Conservation (phyloP, 768 basidiomycete species). For the Mycena belliarum region DNA sequence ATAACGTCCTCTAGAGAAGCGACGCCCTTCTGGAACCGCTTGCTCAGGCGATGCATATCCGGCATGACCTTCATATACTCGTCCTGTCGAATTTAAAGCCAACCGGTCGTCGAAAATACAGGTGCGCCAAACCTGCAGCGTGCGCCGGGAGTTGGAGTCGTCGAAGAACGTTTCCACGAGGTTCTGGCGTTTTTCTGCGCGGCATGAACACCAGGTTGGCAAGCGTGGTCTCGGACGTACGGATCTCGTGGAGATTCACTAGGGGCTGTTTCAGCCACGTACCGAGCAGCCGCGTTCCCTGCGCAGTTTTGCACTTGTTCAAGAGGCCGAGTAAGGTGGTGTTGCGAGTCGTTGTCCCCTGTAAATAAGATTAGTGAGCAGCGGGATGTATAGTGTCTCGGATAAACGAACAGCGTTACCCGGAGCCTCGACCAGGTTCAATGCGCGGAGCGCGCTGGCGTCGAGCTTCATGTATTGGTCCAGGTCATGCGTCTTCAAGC, state of each 20-base stretch:
- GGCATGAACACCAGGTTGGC: not conserved
- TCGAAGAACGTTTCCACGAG: conserved; percentile 87
- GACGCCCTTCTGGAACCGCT: conserved; percentile 82
- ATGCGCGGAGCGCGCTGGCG: conserved; percentile 88
- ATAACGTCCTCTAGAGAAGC: conserved; percentile 95
- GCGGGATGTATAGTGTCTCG: not conserved
- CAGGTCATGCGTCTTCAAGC: conserved; percentile 84
- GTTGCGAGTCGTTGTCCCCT: conserved; percentile 72
- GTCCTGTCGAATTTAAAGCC: conserved; percentile 48
- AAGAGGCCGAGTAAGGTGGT: conserved; percentile 87
- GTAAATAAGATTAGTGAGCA: conserved; percentile 2
- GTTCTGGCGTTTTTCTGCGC: conserved; percentile 79
- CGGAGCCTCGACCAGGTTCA: conserved; percentile 79
- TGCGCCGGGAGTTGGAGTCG: conserved; percentile 68
- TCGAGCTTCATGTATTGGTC: conserved; percentile 96
- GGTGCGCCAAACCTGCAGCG: conserved; percentile 60
- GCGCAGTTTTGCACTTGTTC: conserved; percentile 95
- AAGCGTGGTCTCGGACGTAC: conserved; percentile 44
- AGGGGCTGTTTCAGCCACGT: conserved; percentile 97
- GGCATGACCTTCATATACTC: conserved; percentile 91
- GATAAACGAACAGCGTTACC: conserved; percentile 48
- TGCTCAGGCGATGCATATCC: conserved; percentile 88
- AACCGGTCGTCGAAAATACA: not conserved
- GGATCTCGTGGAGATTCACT: conserved; percentile 90
- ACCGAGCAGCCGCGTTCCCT: conserved; percentile 84